These are phyloP conservation scores for Sphaerulina musiva DNA, from an alignment of 2,329 filamentous ascomycete genomes.

Conservation along the genomic window DNA sequence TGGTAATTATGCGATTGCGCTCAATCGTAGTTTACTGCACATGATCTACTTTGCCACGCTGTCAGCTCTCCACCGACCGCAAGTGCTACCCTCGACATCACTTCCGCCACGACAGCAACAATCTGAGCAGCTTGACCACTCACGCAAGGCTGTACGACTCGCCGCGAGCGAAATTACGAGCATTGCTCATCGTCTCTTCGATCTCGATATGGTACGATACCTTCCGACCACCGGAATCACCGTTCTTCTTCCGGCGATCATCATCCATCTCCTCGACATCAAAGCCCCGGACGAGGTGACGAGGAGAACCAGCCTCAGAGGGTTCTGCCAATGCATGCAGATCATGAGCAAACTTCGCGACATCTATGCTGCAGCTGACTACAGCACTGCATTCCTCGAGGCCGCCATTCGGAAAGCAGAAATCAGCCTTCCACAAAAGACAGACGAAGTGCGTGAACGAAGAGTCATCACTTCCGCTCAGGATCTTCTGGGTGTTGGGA, in stretches of 20 bases:
- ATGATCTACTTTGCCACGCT: constrained; percentile 92
- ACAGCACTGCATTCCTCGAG: constrained; percentile 90
- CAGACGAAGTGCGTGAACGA: constrained; percentile 29
- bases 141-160: constrained; percentile 72
- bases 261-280: constrained; percentile 88
- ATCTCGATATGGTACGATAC: constrained; percentile 65
- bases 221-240: constrained; percentile 87
- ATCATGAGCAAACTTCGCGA: constrained; percentile 83
- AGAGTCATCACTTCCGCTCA: constrained; percentile 39
- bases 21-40: constrained; percentile 80
- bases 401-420: constrained; percentile 82
- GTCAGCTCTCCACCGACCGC: constrained; percentile 83
- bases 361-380: constrained; percentile 89
- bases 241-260: constrained; percentile 83
- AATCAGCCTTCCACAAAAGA: constrained; percentile 56
- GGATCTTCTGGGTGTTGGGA: constrained; percentile 43
- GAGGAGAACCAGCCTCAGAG: constrained; percentile 65
- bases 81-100: constrained; percentile 69
- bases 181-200: constrained; percentile 71
- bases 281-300: constrained; percentile 70
- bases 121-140: constrained; percentile 71
- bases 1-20: constrained; percentile 52
- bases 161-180: constrained; percentile 79
- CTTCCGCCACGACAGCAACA: constrained; percentile 40
- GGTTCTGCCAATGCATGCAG: constrained; percentile 87